These are phyloP conservation scores for Puccinia polysora DNA, from an alignment of 1,284 basidiomycete genomes.

Conservation along the genomic window DNA sequence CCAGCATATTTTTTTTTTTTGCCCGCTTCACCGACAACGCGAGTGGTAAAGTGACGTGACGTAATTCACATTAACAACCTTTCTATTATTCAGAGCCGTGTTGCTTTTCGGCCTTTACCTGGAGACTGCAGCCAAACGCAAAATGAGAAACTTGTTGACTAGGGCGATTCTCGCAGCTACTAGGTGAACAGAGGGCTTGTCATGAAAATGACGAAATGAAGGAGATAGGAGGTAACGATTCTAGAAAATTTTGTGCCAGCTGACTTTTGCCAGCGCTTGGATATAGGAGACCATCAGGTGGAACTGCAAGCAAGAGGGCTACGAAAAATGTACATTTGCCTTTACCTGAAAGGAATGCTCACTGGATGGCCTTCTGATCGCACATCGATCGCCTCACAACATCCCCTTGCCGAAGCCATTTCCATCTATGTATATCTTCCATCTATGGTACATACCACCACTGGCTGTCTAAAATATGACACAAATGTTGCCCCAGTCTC, in stretches of 20 bases:
- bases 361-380: background rate
- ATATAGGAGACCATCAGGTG: no score
- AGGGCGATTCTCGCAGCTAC: background rate
- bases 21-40: background rate
- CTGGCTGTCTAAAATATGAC: no score
- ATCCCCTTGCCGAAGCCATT: constrained; percentile 13
- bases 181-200: background rate
- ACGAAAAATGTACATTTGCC: background rate
- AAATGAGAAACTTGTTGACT: background rate
- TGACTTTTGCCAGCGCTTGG: no score
- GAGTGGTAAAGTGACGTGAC: no score
- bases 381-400: constrained; percentile 11
- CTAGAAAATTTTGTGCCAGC: no score
- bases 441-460: no score
- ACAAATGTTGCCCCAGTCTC: no score
- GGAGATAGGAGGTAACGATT: background rate
- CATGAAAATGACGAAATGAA: background rate
- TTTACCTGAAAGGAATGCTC: constrained; percentile 9
- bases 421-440: constrained; percentile 23
- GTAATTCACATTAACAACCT: no score
- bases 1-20: background rate
- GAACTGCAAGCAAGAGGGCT: background rate
- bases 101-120: no score
- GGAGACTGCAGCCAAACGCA: no score
- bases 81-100: no score